phyloP scores from a whole-genome alignment of 495 filamentous ascomycete species.

The Penicillium subrubescens region DNA sequence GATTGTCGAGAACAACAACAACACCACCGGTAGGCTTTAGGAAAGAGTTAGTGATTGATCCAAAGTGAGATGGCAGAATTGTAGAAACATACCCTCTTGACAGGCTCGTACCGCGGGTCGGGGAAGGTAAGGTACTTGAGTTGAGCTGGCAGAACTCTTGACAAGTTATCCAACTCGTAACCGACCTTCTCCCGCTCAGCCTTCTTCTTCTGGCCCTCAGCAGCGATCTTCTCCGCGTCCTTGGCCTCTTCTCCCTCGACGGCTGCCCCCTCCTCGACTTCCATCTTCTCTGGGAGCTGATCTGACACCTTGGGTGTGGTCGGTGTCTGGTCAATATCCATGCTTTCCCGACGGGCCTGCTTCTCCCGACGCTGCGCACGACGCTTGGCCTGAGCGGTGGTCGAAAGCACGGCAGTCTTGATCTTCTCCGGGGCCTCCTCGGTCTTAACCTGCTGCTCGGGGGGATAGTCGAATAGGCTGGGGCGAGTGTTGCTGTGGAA shows the following conservation, averaged over 20 bases:
- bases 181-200: slow-evolving; percentile 95
- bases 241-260: slow-evolving; percentile 60
- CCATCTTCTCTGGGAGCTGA: slow-evolving; percentile 79
- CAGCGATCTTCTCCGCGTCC: slow-evolving; percentile 64
- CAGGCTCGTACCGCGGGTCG: slow-evolving; percentile 84
- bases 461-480: slow-evolving; percentile 96
- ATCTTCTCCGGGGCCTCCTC: slow-evolving; percentile 94
- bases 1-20: slow-evolving; percentile 83
- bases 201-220: slow-evolving; percentile 71
- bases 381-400: slow-evolving; percentile 94
- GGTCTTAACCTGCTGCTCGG: slow-evolving; percentile 89
- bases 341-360: slow-evolving; percentile 74
- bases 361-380: slow-evolving; percentile 75
- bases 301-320: slow-evolving; percentile 74
- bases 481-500: slow-evolving; percentile 92
- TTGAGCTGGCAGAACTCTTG: slow-evolving; percentile 87
- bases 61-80: background rate
- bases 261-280: slow-evolving; percentile 68
- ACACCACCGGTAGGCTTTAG: slow-evolving; percentile 88
- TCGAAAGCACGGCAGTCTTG: slow-evolving; percentile 93
- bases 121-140: slow-evolving; percentile 92
- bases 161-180: slow-evolving; percentile 96
- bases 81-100: slow-evolving; percentile 77
- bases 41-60: slow-evolving; percentile 42
- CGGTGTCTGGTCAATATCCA: slow-evolving; percentile 82